Base-by-base conservation (phyloP, 257 asterid genomes). In the Gardenia jasminoides region DNA sequence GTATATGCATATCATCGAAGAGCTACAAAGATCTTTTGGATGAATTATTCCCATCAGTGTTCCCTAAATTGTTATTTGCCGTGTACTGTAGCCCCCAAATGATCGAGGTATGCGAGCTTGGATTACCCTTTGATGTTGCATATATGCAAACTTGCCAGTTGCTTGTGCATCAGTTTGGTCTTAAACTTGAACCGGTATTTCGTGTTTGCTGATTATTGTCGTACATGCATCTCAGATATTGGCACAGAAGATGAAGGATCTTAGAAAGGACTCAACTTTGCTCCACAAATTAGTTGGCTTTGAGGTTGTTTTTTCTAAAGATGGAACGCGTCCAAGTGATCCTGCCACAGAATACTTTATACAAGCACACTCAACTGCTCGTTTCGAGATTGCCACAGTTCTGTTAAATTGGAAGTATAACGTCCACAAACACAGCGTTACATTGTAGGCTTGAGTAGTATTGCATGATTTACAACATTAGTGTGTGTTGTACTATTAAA, bases 1-100 rank as follows among this genome's bases (percentile, higher is more conserved):
- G 19, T 28, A 58, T 75, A 75, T 75, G 78, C 69, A 75, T 75
- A 39, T 75, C 78, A 36, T 58, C 70, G 6, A 39, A 13, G 47
- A 75, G 78, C 68, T 58, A 33, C 78, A 39, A 39, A 16, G 24
- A 58, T 41, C 69, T 75, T 28, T 20, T 58, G 69, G 36, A 58
- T 41, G 78, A 75, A 59, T 58, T 75, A 39, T 39, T 75, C 41
- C 78, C 78, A 10, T 12, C 15, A 24, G 78, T 7, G 13, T 75
- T 12, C 19, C 78, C 78, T 2, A 3, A 61, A 39, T 15, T 24
- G 41, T 17, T 75, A 7, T 75, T 31, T 58, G 54, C 41, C 4
- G 22, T 75, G 43, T 44, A 58, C 44, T 33, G 70, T 36, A 9
- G 78, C 48, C 46, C 16, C n/a, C 7, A 33, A 75, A 9, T 36